Evolutionary conservation across 1,139 yeast genomes (phyloP).

Genomic region (Magnusiomyces tetraspermus): DNA sequence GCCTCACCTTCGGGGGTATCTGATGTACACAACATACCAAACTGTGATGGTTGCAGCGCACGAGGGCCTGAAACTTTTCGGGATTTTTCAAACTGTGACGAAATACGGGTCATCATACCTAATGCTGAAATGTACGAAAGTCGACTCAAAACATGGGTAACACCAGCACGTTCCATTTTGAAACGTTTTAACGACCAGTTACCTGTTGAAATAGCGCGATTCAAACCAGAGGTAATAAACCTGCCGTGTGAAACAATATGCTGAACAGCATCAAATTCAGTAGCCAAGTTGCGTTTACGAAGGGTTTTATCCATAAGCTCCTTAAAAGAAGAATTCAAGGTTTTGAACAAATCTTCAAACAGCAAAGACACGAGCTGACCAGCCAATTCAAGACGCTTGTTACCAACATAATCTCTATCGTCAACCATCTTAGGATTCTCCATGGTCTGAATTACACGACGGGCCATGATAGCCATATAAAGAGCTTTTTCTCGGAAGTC

Average conservation of each 20-base stretch:
- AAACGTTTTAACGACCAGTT: conserved; percentile 98
- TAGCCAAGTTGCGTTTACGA: conserved; percentile 88
- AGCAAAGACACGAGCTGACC: conserved; percentile 92
- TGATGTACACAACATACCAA: conserved; percentile 97
- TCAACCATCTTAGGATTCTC: conserved; percentile 92
- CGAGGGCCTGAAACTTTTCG: conserved; percentile 98
- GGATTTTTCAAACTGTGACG: conserved; percentile 95
- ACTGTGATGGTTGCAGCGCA: conserved; percentile 97
- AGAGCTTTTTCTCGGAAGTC: conserved; percentile 92
- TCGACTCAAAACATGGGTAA: conserved; percentile 88
- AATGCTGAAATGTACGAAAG: conserved; percentile 87
- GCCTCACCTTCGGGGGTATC: conserved; percentile 99
- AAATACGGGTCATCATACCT: conserved; percentile 99
- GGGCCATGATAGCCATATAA: conserved; percentile 91
- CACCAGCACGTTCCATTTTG: conserved; percentile 99
- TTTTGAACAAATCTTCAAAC: conserved; percentile 94
- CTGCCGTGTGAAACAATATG: conserved; percentile 85
- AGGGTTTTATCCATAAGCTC: conserved; percentile 88
- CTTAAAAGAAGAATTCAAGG: conserved; percentile 88
- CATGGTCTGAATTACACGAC: conserved; percentile 93
- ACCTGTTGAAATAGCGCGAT: conserved; percentile 95
- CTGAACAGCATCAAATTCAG: conserved; percentile 86
- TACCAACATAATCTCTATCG: conserved; percentile 97
- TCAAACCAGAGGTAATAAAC: conserved; percentile 87
- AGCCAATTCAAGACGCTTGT: conserved; percentile 91